Evolutionary conservation across 306 rosid species (phyloP), one percentile per base, ranked within the genome.

Genomic region (Casuarina equisetifolia): DNA sequence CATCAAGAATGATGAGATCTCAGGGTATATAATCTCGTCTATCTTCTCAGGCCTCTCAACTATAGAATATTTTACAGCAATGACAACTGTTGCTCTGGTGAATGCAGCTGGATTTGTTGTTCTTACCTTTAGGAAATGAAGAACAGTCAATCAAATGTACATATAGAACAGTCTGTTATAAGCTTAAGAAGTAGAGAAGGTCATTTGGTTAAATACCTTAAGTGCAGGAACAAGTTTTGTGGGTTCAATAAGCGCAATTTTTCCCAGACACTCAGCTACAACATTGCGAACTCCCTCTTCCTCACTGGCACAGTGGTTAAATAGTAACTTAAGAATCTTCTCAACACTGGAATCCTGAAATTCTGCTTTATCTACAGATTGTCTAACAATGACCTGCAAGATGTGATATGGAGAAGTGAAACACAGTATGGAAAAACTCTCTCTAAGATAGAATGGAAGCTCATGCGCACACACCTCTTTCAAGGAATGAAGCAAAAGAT

Each of bases 261-360:
- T 96, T 45, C 99, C 99, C 35, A 96, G 85, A 80, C 99, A 96
- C 86, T 96, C 99, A 0, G 99, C 99, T 67, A 93, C 99, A 4
- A 96, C 99, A 75, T 96, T 96, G 76, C 99, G 97, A 79, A 96
- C 98, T 61, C 98, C 99, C 83, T 96, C 99, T 86, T 96, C 99
- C 79, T 96, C 98, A 45, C 99, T 93, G 84, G 92, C 99, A 78
- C 99, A 91, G 84, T 96, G 97, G 76, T 96, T 96, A 78, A 96
- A 93, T 70, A 96, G 97, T 81, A 96, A 87, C 70, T 89, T 88
- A 80, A 96, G 97, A 78, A 96, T 96, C 86, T 93, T 96, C 89
- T 96, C 97, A 39, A 96, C 99, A 85, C 97, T 96, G 17, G 92
- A 91, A 79, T 96, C 99, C 82, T 89, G 96, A 73, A 96, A 96